Conservation (phyloP, 2,329 filamentous ascomycete species). For the Lasiodiplodia sp. region DNA sequence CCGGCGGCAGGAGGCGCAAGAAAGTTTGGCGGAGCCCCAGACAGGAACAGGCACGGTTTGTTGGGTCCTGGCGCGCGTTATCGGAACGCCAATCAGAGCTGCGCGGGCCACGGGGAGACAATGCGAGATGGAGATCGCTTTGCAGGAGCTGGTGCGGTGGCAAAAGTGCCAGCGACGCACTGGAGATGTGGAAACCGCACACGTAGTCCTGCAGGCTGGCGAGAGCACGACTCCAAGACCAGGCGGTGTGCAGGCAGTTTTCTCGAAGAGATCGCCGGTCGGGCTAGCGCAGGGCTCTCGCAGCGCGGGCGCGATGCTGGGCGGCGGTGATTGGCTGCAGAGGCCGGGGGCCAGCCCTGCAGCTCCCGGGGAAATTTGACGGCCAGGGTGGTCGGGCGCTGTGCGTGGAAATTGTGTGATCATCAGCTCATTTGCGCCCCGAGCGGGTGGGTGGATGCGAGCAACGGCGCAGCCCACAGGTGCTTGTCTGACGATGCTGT, state of each 20-base stretch:
- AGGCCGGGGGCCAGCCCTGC: conserved; percentile 21
- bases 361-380: conserved; percentile 25
- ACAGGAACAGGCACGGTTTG: conserved; percentile 20
- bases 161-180: conserved; percentile 12
- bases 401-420: conserved; percentile 26
- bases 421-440: conserved; percentile 21
- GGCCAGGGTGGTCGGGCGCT: background rate
- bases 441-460: background rate
- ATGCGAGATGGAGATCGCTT: conserved; percentile 22
- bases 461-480: conserved; percentile 14
- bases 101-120: conserved; percentile 11
- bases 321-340: conserved; percentile 17
- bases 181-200: conserved; percentile 24
- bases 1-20: background rate
- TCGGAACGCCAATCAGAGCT: conserved; percentile 22
- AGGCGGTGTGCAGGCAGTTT: conserved; percentile 2
- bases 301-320: background rate
- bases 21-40: conserved; percentile 13
- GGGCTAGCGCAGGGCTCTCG: conserved; percentile 11
- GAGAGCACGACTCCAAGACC: conserved; percentile 2
- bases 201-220: conserved; percentile 9
- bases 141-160: conserved; percentile 25
- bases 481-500: conserved; percentile 25
- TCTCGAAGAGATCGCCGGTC: conserved; percentile 26
- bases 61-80: conserved; percentile 14